Conservation (phyloP, 441 rosid genomes). For the Pelargonium australe region DNA sequence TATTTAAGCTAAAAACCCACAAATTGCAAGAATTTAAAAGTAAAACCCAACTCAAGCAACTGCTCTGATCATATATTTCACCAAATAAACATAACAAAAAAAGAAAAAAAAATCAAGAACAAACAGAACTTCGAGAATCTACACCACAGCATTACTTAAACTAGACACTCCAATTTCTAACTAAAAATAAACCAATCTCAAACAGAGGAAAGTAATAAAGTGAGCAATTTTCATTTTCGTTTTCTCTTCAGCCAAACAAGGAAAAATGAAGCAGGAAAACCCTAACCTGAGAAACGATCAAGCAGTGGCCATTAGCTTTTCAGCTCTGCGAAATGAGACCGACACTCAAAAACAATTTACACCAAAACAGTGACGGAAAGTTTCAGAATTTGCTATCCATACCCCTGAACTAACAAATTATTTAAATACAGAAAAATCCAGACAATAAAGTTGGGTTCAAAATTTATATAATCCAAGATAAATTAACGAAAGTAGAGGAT, state of each 20-base stretch:
- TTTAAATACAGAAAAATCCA: too few species aligned
- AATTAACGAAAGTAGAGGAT: too few species aligned
- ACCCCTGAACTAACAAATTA: too few species aligned
- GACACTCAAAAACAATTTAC: too few species aligned
- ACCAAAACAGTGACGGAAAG: too few species aligned
- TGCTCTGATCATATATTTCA: not conserved
- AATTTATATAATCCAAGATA: too few species aligned
- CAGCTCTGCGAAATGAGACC: too few species aligned
- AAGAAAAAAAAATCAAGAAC: not conserved
- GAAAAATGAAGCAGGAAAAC: not conserved
- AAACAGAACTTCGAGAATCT: not conserved
- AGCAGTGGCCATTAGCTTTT: not conserved
- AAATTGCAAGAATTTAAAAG: not conserved
- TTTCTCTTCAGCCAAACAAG: slow-evolving; percentile 9
- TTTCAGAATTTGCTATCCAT: too few species aligned
- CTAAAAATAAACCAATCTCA: not conserved
- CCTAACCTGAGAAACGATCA: slow-evolving; percentile 7
- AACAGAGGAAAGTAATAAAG: not conserved
- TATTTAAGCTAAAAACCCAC: too few species aligned
- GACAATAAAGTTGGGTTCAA: too few species aligned
- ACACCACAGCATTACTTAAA: not conserved
- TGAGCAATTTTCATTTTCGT: not conserved
- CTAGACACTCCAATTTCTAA: not conserved
- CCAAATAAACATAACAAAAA: not conserved
- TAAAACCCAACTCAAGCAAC: not conserved